Evolutionary conservation across 306 rosid genomes (phyloP).

Genomic region (Malus fusca): DNA sequence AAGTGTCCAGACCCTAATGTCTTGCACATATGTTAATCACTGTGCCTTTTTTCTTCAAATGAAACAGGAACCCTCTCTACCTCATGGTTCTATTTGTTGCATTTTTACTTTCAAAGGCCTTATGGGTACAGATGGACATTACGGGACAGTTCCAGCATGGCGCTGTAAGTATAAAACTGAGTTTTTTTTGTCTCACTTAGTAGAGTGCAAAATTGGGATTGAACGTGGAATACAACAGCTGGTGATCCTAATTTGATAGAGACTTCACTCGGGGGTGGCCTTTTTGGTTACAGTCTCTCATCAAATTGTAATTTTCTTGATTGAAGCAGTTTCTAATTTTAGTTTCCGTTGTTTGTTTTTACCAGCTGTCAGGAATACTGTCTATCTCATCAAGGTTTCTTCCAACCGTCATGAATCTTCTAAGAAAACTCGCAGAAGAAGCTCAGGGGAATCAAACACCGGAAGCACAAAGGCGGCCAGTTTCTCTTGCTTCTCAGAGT

Average conservation of each 20-base stretch:
- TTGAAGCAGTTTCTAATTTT: not conserved
- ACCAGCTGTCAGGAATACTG: slow-evolving; percentile 68
- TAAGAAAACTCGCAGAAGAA: slow-evolving; percentile 71
- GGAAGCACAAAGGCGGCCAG: slow-evolving; percentile 26
- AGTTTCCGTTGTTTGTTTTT: slow-evolving; percentile 6
- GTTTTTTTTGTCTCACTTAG: not conserved
- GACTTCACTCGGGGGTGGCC: not conserved
- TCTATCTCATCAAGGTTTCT: slow-evolving; percentile 60
- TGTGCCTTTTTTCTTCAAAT: slow-evolving; percentile 12
- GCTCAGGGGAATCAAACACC: slow-evolving; percentile 47
- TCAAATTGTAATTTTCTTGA: not conserved
- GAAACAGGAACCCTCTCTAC: slow-evolving; percentile 79
- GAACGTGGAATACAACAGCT: too few species aligned
- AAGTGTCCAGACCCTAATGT: not conserved
- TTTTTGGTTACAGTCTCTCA: not conserved
- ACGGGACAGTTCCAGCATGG: slow-evolving; percentile 59
- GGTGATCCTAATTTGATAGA: not conserved
- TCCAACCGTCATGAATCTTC: slow-evolving; percentile 73
- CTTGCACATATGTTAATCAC: not conserved
- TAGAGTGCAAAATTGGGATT: too few species aligned
- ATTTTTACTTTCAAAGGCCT: slow-evolving; percentile 54
- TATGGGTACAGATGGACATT: slow-evolving; percentile 81
- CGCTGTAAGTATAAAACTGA: slow-evolving; percentile 40
- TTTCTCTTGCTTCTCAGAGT: slow-evolving; percentile 29
- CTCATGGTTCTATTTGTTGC: slow-evolving; percentile 51